Conservation (phyloP, 768 basidiomycete genomes). For the Leccinum barrowsii region DNA sequence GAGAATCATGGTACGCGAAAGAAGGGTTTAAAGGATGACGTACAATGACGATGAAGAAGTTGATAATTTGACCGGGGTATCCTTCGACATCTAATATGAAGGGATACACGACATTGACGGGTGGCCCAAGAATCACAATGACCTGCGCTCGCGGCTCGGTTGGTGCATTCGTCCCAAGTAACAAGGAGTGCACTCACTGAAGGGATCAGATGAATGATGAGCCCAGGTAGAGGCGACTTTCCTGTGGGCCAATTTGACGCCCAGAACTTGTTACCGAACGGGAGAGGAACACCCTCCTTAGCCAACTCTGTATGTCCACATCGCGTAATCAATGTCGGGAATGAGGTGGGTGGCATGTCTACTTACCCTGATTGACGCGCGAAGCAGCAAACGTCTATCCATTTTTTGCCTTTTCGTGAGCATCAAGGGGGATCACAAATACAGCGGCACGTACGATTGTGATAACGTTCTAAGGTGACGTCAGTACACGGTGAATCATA, state of each 20-base stretch:
- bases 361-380: slow-evolving; percentile 50
- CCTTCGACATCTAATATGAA: slow-evolving; percentile 58
- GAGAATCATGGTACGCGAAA: background rate
- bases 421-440: background rate
- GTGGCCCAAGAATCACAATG: slow-evolving; percentile 55
- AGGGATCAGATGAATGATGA: slow-evolving; percentile 53
- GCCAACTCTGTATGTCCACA: slow-evolving; percentile 43
- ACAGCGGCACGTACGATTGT: slow-evolving; percentile 23
- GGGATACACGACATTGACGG: slow-evolving; percentile 50
- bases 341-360: too few species aligned
- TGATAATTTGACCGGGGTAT: slow-evolving; percentile 51
- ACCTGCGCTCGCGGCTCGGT: slow-evolving; percentile 27
- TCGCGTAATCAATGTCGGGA: background rate
- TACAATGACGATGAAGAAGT: slow-evolving; percentile 53
- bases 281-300: slow-evolving; percentile 60
- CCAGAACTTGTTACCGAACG: slow-evolving; percentile 57
- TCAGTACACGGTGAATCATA: slow-evolving; percentile 3
- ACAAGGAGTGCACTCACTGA: slow-evolving; percentile 32
- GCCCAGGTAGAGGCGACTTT: slow-evolving; percentile 52
- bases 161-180: background rate
- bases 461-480: slow-evolving; percentile 27
- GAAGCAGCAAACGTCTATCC: slow-evolving; percentile 47
- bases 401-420: background rate
- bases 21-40: slow-evolving; percentile 8
- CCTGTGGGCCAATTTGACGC: slow-evolving; percentile 62